Percentiles rank a stretch among this genome's conserved stretches.
These are phyloP conservation scores for Cladosporium sp. DNA, from an alignment of 2,329 filamentous ascomycete species.

Conservation along the genomic window DNA sequence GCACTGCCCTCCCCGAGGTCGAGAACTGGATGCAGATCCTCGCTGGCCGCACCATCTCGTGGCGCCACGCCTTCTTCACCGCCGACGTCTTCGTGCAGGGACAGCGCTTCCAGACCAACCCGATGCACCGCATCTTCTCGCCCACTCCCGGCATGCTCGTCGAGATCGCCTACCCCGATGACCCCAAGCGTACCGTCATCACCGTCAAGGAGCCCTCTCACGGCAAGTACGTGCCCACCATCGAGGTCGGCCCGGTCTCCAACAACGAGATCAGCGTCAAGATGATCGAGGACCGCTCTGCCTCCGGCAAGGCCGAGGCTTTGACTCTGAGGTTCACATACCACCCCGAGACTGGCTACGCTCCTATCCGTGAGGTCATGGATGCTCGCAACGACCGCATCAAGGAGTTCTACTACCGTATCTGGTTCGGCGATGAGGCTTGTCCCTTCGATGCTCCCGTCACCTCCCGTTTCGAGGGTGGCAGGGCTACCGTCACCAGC, in stretches of 20 bases:
- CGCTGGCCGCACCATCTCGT: conserved; percentile 79
- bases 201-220: conserved; percentile 81
- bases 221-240: conserved; percentile 80
- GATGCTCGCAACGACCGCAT: conserved; percentile 92
- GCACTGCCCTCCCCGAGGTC: conserved; percentile 68
- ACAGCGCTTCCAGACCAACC: conserved; percentile 95
- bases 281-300: conserved; percentile 89
- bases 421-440: conserved; percentile 89
- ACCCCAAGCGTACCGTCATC: conserved; percentile 79
- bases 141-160: conserved; percentile 83
- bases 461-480: conserved; percentile 85
- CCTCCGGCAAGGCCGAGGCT: conserved; percentile 74
- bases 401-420: conserved; percentile 98
- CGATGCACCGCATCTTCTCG: conserved; percentile 84
- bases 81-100: conserved; percentile 93
- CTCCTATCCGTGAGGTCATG: conserved; percentile 98
- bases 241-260: conserved; percentile 73
- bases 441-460: conserved; percentile 81
- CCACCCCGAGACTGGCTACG: conserved; percentile 91
- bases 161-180: conserved; percentile 77
- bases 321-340: conserved; percentile 87
- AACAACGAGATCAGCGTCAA: conserved; percentile 80
- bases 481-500: conserved; percentile 77
- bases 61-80: conserved; percentile 91
- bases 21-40: conserved; percentile 86